Conservation (phyloP, 176 grass and related monocot species). For the Stipa capillata region DNA sequence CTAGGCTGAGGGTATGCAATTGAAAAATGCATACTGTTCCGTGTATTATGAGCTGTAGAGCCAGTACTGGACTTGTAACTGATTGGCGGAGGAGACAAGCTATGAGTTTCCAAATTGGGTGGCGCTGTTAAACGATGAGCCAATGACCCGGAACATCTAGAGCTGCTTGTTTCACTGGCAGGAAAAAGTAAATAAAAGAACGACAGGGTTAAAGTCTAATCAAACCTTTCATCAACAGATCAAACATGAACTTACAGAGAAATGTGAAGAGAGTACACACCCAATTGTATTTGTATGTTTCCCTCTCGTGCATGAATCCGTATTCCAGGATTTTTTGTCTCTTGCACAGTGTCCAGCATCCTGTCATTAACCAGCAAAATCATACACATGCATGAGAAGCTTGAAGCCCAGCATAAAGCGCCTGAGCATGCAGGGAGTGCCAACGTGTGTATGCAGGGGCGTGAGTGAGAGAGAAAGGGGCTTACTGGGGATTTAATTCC, state of each 20-base stretch:
- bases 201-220: neutral
- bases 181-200: neutral
- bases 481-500: constrained; percentile 63
- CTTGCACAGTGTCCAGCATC: constrained; percentile 31
- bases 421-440: neutral
- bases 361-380: constrained; percentile 29
- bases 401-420: neutral
- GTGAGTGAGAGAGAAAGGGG: neutral
- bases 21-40: constrained; percentile 29
- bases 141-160: constrained; percentile 30
- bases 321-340: constrained; percentile 54
- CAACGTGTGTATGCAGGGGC: neutral
- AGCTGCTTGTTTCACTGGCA: constrained; percentile 40
- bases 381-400: neutral
- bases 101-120: constrained; percentile 37
- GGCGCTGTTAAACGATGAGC: constrained; percentile 21
- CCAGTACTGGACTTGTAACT: constrained; percentile 34
- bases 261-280: constrained; percentile 25
- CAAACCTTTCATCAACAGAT: constrained; percentile 1
- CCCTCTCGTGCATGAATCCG: constrained; percentile 27
- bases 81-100: constrained; percentile 29
- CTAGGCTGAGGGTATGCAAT: constrained; percentile 20
- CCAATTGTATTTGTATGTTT: constrained; percentile 34
- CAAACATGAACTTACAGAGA: neutral
- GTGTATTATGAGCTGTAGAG: constrained; percentile 23